A percentile compares a stretch with the other conserved stretches of the same genome.
Conservation (phyloP, 768 basidiomycete species). For the Pleurotus sapidus region DNA sequence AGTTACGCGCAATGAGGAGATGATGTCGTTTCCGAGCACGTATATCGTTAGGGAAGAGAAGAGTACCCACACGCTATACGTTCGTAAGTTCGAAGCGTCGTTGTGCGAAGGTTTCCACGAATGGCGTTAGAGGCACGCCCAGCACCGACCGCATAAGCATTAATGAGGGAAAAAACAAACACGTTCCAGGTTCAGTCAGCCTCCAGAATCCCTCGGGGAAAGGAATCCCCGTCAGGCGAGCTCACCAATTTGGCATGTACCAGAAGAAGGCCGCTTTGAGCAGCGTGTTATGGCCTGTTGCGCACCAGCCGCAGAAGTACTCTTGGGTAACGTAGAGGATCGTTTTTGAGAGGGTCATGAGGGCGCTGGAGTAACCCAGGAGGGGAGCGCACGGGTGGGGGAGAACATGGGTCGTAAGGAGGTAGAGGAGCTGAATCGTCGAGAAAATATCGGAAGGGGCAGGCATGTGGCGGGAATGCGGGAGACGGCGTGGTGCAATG, state of each 20-base stretch:
- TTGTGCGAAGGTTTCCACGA: too few species aligned
- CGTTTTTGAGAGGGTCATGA: constrained; percentile 78
- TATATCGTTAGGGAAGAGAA: constrained; percentile 10
- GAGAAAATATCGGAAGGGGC: not conserved
- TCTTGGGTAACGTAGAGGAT: constrained; percentile 70
- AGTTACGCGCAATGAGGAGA: not conserved
- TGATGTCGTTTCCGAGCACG: not conserved
- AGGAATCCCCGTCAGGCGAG: not conserved
- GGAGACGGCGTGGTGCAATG: too few species aligned
- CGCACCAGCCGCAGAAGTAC: constrained; percentile 66
- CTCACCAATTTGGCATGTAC: constrained; percentile 71
- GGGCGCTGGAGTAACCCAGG: constrained; percentile 66
- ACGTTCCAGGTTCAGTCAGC: too few species aligned
- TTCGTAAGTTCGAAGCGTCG: too few species aligned
- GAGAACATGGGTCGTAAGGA: constrained; percentile 60
- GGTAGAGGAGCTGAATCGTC: constrained; percentile 41
- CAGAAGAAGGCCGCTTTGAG: constrained; percentile 51
- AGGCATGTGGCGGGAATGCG: too few species aligned
- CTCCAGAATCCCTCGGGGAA: too few species aligned
- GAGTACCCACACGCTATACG: constrained; percentile 17
- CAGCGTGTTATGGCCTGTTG: constrained; percentile 57
- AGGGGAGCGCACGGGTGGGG: constrained; percentile 54
- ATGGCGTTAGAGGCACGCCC: too few species aligned
- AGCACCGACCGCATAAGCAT: not conserved
- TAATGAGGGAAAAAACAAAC: not conserved